phyloP scores from a whole-genome alignment of 108 stramenopile genomes.

The Cyclotella baltica region DNA sequence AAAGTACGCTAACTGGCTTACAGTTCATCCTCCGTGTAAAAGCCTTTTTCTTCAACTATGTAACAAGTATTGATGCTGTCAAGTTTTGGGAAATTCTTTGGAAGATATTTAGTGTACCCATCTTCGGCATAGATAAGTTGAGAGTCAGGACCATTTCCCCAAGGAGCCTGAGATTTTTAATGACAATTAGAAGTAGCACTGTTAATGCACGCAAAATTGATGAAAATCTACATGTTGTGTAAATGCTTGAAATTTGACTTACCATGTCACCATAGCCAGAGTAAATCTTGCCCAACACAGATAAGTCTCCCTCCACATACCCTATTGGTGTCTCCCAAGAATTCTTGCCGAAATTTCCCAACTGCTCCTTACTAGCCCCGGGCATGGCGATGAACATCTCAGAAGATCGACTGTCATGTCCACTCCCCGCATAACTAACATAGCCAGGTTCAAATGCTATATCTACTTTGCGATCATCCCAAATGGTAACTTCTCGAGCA shows the following conservation, averaged over 20 bases:
- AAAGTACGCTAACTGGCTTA: too few species aligned
- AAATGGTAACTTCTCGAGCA: slow-evolving; percentile 27
- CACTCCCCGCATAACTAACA: slow-evolving; percentile 63
- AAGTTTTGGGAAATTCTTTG: slow-evolving; percentile 41
- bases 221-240: not conserved
- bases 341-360: slow-evolving; percentile 64
- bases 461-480: slow-evolving; percentile 30
- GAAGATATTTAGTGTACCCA: slow-evolving; percentile 55
- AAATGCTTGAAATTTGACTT: not conserved
- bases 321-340: slow-evolving; percentile 90
- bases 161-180: not conserved
- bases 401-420: slow-evolving; percentile 73
- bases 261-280: slow-evolving; percentile 84
- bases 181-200: not conserved
- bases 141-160: slow-evolving; percentile 37
- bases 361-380: slow-evolving; percentile 60
- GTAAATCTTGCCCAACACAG: slow-evolving; percentile 68
- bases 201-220: too few species aligned
- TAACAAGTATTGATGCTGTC: not conserved
- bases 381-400: slow-evolving; percentile 87
- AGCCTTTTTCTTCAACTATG: slow-evolving; percentile 1
- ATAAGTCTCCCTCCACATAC: slow-evolving; percentile 66
- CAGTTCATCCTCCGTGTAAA: not conserved
- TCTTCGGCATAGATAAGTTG: slow-evolving; percentile 35
- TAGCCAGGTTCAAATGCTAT: slow-evolving; percentile 44